Percentiles rank a stretch among this genome's conserved stretches.
Conservation (phyloP, 352 stramenopile species). For the Phytopythium litorale region DNA sequence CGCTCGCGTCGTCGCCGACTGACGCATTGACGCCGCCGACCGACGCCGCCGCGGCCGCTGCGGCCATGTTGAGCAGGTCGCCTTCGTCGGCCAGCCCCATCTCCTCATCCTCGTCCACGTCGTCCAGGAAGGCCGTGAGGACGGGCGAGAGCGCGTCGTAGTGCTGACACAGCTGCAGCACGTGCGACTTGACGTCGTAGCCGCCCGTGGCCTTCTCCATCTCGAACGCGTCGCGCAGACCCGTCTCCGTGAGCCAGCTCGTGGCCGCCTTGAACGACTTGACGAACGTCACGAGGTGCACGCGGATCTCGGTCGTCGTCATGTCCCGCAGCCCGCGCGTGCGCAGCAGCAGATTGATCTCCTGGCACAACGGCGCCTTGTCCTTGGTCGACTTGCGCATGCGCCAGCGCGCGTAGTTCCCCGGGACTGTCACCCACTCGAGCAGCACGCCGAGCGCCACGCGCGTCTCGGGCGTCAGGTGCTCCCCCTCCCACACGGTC, state of each 20-base stretch:
- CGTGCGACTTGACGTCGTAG: slow-evolving; percentile 25
- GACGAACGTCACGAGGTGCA: slow-evolving; percentile 23
- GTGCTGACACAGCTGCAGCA: slow-evolving; percentile 35
- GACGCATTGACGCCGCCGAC: neutral
- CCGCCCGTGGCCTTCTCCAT: slow-evolving; percentile 17
- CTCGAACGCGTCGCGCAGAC: slow-evolving; percentile 21
- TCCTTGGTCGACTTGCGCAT: slow-evolving; percentile 14
- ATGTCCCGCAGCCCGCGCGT: slow-evolving; percentile 22
- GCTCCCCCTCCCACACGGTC: slow-evolving; percentile 10
- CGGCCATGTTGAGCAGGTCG: neutral
- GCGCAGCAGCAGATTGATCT: slow-evolving; percentile 34
- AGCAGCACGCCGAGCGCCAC: slow-evolving; percentile 23
- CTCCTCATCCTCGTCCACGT: slow-evolving; percentile 14
- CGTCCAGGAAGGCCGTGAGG: slow-evolving; percentile 23
- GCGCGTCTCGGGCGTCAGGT: slow-evolving; percentile 11
- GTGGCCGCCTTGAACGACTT: slow-evolving; percentile 32
- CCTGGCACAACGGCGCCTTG: slow-evolving; percentile 26
- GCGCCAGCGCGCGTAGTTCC: slow-evolving; percentile 38
- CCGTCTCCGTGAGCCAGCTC: slow-evolving; percentile 26
- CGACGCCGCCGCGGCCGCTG: slow-evolving; percentile 2
- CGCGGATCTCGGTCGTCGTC: slow-evolving; percentile 18
- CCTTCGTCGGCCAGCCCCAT: slow-evolving; percentile 4
- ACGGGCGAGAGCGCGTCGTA: slow-evolving; percentile 31
- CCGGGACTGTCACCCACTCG: slow-evolving; percentile 30
- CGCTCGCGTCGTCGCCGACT: neutral